These are phyloP conservation scores for Lignosus rhinocerotis DNA, from an alignment of 1,284 basidiomycete species.

Conservation along the genomic window DNA sequence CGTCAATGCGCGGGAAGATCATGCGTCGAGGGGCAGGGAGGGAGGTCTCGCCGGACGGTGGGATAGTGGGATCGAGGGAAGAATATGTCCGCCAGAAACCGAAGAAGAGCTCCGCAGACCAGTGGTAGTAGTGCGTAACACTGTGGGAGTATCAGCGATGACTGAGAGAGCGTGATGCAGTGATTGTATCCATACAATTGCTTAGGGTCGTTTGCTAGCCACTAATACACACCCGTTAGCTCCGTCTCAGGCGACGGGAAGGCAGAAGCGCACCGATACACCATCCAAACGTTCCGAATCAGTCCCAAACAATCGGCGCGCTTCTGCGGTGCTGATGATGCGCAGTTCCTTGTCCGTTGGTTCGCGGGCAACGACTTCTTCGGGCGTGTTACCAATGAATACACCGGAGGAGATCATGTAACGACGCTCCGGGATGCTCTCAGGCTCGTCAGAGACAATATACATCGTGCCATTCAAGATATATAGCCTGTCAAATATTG, in stretches of 20 bases:
- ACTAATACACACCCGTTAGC: constrained; percentile 41
- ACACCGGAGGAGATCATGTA: constrained; percentile 60
- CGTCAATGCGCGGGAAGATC: constrained; percentile 72
- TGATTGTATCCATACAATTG: constrained; percentile 64
- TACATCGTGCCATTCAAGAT: constrained; percentile 77
- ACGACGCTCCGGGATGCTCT: constrained; percentile 51
- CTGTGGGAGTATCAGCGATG: constrained; percentile 35
- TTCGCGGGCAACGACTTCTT: constrained; percentile 46
- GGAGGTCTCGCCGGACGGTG: constrained; percentile 59
- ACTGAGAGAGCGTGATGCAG: background rate
- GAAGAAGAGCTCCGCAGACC: constrained; percentile 86
- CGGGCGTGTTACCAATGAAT: constrained; percentile 46
- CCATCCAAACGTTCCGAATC: constrained; percentile 65
- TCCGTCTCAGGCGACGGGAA: background rate
- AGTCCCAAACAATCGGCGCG: constrained; percentile 66
- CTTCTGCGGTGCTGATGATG: constrained; percentile 70
- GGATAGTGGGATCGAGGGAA: constrained; percentile 71
- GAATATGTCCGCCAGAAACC: constrained; percentile 89
- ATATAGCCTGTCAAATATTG: constrained; percentile 79
- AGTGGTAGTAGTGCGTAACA: constrained; percentile 81
- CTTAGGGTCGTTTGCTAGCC: constrained; percentile 77
- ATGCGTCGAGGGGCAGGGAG: constrained; percentile 75
- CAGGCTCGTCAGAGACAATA: constrained; percentile 62
- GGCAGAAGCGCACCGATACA: constrained; percentile 52
- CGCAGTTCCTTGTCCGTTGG: constrained; percentile 80